Evolutionary conservation across 306 rosid genomes (phyloP), one percentile per base, ranked within the genome.

Genomic region (Acacia melanoxylon): DNA sequence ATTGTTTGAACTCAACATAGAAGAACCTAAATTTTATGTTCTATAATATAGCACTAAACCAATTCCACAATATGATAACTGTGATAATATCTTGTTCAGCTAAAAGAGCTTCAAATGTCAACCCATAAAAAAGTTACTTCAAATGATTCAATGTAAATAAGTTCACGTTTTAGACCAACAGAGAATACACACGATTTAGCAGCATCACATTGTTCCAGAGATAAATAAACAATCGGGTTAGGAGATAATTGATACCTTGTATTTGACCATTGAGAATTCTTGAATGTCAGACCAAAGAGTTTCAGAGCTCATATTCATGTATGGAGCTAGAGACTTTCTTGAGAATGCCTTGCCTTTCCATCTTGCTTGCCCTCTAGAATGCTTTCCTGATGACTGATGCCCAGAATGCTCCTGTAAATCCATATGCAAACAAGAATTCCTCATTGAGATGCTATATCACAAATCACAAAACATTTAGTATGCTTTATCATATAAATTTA

Each of bases 281-380:
- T 89, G 82, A 87, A 96, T 86, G 74, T 92, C 98, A 46, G 88
- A 84, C 99, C 98, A 96, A 17, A 96, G 90, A 68, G 89, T 79
- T 72, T 96, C 97, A 33, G 98, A 91, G 92, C 94, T 93, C 79
- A 91, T 80, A 87, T 75, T 87, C 88, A 89, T 77, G 79, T 85
- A 90, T 46, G 88, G 87, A 61, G 92, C 91, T 81, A 88, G 92
- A 75, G 49, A 86, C 88, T 91, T 92, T 79, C 85, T 90, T 16
- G 84, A 78, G 68, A 90, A 90, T 40, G 89, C 86, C 72, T 92
- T 90, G 68, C 96, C 92, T 85, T 90, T 93, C 97, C 91, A 91
- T 45, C 88, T 88, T 72, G 82, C 87, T 81, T 86, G 97, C 56
- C 97, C 98, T 89, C 81, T 92, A 12, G 94, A 93, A 80, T 62